Evolutionary conservation across 2,329 filamentous ascomycete species (phyloP).

Genomic region (Macrophomina pseudophaseolina): DNA sequence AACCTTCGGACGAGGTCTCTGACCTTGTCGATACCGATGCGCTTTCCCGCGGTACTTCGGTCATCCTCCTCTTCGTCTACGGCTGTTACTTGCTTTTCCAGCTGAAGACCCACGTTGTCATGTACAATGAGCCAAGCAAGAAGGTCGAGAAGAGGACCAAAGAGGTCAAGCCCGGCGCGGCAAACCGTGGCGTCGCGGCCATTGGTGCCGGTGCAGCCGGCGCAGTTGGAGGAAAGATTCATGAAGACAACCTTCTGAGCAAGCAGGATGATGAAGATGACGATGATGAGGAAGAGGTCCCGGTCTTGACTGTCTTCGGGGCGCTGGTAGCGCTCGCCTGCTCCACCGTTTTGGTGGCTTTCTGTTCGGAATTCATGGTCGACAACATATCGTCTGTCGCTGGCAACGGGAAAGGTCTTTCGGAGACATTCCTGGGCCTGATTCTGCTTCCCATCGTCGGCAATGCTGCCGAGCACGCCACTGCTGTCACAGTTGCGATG

Average conservation of each 20-base stretch:
- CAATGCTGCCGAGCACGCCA: constrained; percentile 70
- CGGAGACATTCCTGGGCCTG: constrained; percentile 66
- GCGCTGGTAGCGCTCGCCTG: constrained; percentile 72
- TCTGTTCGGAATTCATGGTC: constrained; percentile 74
- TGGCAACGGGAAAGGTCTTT: constrained; percentile 51
- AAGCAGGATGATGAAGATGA: constrained; percentile 47
- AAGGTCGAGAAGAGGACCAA: constrained; percentile 69
- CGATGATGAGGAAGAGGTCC: constrained; percentile 75
- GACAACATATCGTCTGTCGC: constrained; percentile 63
- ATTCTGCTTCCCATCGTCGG: constrained; percentile 70
- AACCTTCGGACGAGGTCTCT: constrained; percentile 30
- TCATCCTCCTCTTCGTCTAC: constrained; percentile 86
- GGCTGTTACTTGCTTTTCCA: constrained; percentile 87
- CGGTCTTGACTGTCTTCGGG: constrained; percentile 73
- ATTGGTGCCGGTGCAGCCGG: constrained; percentile 60
- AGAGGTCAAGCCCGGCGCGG: constrained; percentile 56
- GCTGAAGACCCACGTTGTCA: constrained; percentile 78
- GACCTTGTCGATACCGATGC: constrained; percentile 14
- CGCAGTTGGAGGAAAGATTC: constrained; percentile 55
- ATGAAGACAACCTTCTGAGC: constrained; percentile 54
- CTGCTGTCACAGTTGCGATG: constrained; percentile 64
- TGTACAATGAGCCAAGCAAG: constrained; percentile 80
- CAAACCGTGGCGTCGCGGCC: constrained; percentile 55
- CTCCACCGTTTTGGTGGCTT: constrained; percentile 79
- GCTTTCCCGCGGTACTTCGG: constrained; percentile 70